Evolutionary conservation across 495 filamentous ascomycete genomes (phyloP), one percentile per base, ranked within the genome.

Genomic region (Penicillium desertorum): DNA sequence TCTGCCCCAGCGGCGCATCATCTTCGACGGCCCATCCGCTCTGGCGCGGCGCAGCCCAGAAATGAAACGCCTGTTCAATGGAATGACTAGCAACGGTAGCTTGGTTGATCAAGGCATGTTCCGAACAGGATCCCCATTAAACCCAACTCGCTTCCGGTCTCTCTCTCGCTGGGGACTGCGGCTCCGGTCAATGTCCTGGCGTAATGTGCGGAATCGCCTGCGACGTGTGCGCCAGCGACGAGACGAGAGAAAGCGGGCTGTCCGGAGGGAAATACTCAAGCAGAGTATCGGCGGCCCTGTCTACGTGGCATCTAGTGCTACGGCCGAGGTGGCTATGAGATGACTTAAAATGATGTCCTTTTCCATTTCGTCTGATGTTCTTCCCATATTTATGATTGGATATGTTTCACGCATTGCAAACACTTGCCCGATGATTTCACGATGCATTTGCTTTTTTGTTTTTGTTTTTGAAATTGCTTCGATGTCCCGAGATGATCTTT

Each of bases 241-340:
- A 43, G 79, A 84, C 25, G 77, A 82, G 55, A 67, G 67, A 25
- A 78, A 71, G 59, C 73, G 71, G 45, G 88, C 90, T 71, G 86
- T 82, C 60, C 74, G 85, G 53, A 81, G 85, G 45, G 79, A 86
- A 52, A 79, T 75, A 60, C 76, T 95, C 51, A 82, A 88, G 63
- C 77, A 81, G 54, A 88, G 80, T 61, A 96, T 95, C 65, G 79
- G 81, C 4, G 65, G 63, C 25, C 70, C 69, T 14, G 57, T 74
- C 4, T 61, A 71, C 45, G 65, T 74, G 52, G 66, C 64, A 22
- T 77, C 72, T 10, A 72, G 72, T 43, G 53, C 65, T 30, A 51
- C 62, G 19, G 56, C 62, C 46, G 58, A 48, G 1, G 45, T 60
- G 48, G 27, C 59, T 29, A 25, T 59, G 58, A 62, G 51, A 39